Conservation (phyloP, 108 stramenopile genomes). For the Skeletonema menzelii region DNA sequence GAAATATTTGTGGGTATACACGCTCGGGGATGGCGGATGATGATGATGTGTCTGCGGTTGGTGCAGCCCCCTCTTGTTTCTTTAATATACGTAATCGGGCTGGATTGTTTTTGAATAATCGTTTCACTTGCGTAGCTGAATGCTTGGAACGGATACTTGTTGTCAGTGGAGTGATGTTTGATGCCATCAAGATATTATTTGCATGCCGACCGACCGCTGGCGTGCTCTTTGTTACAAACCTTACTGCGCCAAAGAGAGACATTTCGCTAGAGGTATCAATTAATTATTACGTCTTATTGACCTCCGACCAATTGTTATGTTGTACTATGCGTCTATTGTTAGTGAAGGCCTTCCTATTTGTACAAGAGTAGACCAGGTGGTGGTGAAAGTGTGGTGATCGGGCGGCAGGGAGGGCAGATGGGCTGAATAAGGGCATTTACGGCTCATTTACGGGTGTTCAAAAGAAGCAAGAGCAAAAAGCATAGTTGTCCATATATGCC, state of each 20-base stretch:
- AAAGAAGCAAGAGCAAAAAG: too few species aligned
- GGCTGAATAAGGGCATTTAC: too few species aligned
- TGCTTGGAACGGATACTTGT: conserved; percentile 56
- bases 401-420: too few species aligned
- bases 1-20: conserved; percentile 33
- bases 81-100: conserved; percentile 57
- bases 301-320: neutral
- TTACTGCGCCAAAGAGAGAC: neutral
- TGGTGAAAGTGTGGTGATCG: too few species aligned
- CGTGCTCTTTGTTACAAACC: neutral
- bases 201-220: conserved; percentile 1
- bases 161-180: neutral
- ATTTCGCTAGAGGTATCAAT: too few species aligned
- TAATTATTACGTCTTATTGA: neutral
- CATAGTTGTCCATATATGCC: too few species aligned
- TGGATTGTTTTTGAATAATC: conserved; percentile 80
- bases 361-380: too few species aligned
- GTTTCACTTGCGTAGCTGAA: conserved; percentile 76
- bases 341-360: too few species aligned
- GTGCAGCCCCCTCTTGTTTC: conserved; percentile 19
- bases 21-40: conserved; percentile 13
- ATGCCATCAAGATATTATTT: conserved; percentile 5
- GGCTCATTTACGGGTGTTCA: too few species aligned
- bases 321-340: too few species aligned
- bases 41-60: neutral